Evolutionary conservation across 805 yeast genomes (phyloP).

Genomic region (Saccharomyces mikatae): DNA sequence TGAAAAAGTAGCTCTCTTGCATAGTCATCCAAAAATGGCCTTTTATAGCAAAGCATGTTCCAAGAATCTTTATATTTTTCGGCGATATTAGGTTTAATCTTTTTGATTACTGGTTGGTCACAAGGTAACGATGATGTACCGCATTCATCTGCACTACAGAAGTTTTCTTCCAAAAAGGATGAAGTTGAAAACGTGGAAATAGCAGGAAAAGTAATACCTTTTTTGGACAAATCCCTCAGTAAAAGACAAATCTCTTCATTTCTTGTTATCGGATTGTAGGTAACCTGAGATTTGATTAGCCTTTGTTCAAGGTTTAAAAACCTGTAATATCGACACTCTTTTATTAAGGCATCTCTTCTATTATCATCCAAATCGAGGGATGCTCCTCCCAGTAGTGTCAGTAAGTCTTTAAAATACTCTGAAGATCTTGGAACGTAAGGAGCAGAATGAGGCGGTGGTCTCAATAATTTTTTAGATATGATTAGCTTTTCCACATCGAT

Average conservation of each 20-base stretch:
- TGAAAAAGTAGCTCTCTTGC: slow-evolving; percentile 38
- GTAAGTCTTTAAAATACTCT: slow-evolving; percentile 43
- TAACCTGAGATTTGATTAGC: slow-evolving; percentile 44
- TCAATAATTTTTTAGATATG: slow-evolving; percentile 37
- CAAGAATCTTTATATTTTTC: slow-evolving; percentile 2
- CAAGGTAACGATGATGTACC: neutral
- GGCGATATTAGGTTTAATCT: slow-evolving; percentile 5
- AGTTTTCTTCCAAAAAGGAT: neutral
- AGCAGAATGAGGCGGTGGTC: slow-evolving; percentile 75
- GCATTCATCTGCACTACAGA: neutral
- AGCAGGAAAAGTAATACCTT: slow-evolving; percentile 27
- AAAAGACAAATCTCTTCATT: slow-evolving; percentile 51
- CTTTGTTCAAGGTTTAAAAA: slow-evolving; percentile 68
- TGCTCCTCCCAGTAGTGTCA: slow-evolving; percentile 51
- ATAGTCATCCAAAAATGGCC: slow-evolving; percentile 39
- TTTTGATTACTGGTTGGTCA: slow-evolving; percentile 12
- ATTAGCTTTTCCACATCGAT: slow-evolving; percentile 40
- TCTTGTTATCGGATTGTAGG: slow-evolving; percentile 43
- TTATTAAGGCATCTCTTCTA: slow-evolving; percentile 49
- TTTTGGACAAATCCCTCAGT: slow-evolving; percentile 38
- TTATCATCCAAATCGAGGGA: slow-evolving; percentile 41
- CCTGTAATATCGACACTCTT: slow-evolving; percentile 72
- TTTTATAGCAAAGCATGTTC: slow-evolving; percentile 31
- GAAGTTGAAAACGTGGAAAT: neutral
- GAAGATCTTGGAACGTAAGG: slow-evolving; percentile 46